Base-by-base conservation (phyloP, 441 rosid species). In the Geranium incanum region DNA sequence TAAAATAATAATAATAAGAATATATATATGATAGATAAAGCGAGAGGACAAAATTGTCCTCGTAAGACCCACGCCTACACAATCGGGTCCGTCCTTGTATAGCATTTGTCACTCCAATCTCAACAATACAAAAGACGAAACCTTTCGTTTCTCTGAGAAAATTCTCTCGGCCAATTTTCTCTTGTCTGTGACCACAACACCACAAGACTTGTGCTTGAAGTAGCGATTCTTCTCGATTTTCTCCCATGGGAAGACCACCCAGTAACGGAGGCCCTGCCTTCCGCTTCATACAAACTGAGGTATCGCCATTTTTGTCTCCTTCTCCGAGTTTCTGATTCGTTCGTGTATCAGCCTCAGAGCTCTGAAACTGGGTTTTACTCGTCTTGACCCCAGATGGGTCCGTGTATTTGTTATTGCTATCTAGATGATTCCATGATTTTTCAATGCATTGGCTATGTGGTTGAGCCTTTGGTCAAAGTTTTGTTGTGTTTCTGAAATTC, bases 251-350 rank as follows among this genome's bases (percentile, higher is more conserved):
- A 72, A 90, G 97, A 9, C 99, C 96, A 75, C 96, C 97, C 66
- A 87, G 91, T 75, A 90, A 87, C 76, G 97, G 97, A 36, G 93
- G 90, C 74, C 97, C 99, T 45, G 91, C 97, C 77, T 95, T 95
- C 69, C 97, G 99, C 76, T 95, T 92, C 81, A 81, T 77, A 76
- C 71, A 79, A 37, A 3, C 79, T 21, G 99, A 95, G 99, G 99
- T 85, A 72, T 45, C 45, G 6, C 55, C 50, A 59, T 67, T 13
- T 12, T 16, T 16, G 8, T 18, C 38, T 37, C 41, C 33, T 23
- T 11, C 43, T 67, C 13, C 66, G 21, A 11, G 41, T 13, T 38
- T 50, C 33, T 48, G 19, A 7, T 68, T 67, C 41, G n/a, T 50
- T 19, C 57, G 13, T 16, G 33, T 39, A 21, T 21, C 21, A 21